Conservation (phyloP, 1,284 basidiomycete species). For the Cryptococcus maquisensis region DNA sequence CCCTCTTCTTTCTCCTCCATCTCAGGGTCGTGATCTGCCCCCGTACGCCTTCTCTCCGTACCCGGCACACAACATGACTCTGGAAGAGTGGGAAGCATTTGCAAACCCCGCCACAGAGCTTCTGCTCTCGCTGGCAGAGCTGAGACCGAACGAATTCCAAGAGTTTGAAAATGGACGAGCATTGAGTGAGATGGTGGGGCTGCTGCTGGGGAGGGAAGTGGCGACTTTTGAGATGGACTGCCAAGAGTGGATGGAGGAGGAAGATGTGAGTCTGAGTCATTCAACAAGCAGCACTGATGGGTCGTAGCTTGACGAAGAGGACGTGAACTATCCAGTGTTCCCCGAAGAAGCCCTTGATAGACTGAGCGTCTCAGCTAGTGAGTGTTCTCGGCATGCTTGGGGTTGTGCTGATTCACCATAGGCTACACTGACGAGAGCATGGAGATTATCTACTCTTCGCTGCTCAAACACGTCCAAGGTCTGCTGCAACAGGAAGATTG, state of each 20-base stretch:
- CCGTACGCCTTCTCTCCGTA: conserved; percentile 27
- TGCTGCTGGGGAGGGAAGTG: conserved; percentile 34
- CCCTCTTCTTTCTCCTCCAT: conserved; percentile 31
- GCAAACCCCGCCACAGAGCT: conserved; percentile 51
- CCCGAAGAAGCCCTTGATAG: conserved; percentile 75
- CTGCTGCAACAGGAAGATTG: conserved; percentile 70
- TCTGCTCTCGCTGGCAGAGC: conserved; percentile 33
- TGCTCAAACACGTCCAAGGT: conserved; percentile 61
- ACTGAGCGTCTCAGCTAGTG: conserved; percentile 65
- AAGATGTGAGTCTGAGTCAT: conserved; percentile 56
- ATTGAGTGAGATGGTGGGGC: conserved; percentile 27
- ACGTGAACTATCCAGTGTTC: conserved; percentile 66
- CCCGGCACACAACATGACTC: conserved; percentile 26
- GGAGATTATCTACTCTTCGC: too few relatives aligned
- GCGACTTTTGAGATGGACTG: conserved; percentile 53
- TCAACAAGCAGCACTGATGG: neutral
- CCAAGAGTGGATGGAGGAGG: conserved; percentile 62
- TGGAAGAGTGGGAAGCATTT: conserved; percentile 75
- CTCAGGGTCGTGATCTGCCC: conserved; percentile 4
- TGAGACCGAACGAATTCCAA: conserved; percentile 20
- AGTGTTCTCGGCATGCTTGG: conserved; percentile 1
- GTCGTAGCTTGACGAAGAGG: conserved; percentile 59
- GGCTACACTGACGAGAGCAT: too few relatives aligned
- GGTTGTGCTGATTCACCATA: too few relatives aligned
- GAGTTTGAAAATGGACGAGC: conserved; percentile 29